Evolutionary conservation across 495 filamentous ascomycete genomes (phyloP).

Genomic region (Penicillium angulare): DNA sequence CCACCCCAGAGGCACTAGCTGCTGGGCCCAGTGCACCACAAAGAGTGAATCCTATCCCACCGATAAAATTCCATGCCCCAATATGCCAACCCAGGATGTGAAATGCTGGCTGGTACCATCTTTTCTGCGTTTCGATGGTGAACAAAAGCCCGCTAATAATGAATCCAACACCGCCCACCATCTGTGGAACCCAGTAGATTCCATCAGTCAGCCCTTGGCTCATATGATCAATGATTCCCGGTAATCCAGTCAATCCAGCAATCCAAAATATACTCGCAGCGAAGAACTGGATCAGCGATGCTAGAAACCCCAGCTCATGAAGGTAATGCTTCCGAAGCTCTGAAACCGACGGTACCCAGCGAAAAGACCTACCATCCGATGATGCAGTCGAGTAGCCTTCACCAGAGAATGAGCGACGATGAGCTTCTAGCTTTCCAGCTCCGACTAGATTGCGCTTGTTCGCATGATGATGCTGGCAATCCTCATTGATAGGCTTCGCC

Average conservation of each 20-base stretch:
- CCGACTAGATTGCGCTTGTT: slow-evolving; percentile 46
- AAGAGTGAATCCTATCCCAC: slow-evolving; percentile 67
- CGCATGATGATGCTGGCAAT: slow-evolving; percentile 56
- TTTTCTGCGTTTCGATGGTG: slow-evolving; percentile 67
- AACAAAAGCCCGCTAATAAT: slow-evolving; percentile 57
- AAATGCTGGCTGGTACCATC: slow-evolving; percentile 62
- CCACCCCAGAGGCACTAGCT: slow-evolving; percentile 41
- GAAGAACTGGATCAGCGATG: slow-evolving; percentile 57
- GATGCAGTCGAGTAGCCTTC: slow-evolving; percentile 12
- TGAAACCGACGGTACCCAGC: slow-evolving; percentile 57
- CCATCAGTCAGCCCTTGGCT: slow-evolving; percentile 49
- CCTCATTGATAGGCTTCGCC: slow-evolving; percentile 20
- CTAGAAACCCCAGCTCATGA: slow-evolving; percentile 67
- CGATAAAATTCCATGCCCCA: slow-evolving; percentile 56
- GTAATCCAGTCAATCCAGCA: slow-evolving; percentile 62
- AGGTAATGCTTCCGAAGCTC: slow-evolving; percentile 64
- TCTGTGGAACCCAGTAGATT: slow-evolving; percentile 66
- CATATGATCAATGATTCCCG: slow-evolving; percentile 52
- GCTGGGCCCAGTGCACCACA: slow-evolving; percentile 63
- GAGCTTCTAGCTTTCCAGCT: slow-evolving; percentile 23
- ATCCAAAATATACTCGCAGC: slow-evolving; percentile 67
- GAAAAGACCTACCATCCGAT: slow-evolving; percentile 41
- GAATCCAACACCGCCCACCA: slow-evolving; percentile 65
- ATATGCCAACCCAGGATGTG: slow-evolving; percentile 62
- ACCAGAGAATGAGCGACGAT: not conserved